Evolutionary conservation across 345 rosid species (phyloP).

Genomic region (Murraya koenigii): DNA sequence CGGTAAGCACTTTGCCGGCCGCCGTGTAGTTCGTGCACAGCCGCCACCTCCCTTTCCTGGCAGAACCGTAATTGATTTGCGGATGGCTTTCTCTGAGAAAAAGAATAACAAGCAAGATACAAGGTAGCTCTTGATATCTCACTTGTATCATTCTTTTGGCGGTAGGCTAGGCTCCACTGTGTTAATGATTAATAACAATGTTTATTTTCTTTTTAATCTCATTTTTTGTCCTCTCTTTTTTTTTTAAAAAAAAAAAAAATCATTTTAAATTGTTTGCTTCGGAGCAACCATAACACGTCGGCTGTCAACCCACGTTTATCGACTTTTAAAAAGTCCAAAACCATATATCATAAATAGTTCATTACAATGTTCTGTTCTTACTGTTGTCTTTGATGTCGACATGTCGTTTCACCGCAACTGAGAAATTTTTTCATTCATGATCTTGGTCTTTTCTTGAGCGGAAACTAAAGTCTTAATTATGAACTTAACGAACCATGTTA

Average conservation of each 20-base stretch:
- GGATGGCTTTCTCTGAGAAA: background rate
- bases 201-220: background rate
- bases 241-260: too few relatives aligned
- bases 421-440: too few relatives aligned
- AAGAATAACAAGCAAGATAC: background rate
- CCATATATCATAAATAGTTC: background rate
- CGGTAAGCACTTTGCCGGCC: conserved; percentile 23
- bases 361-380: background rate
- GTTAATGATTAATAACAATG: too few relatives aligned
- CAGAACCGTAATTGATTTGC: background rate
- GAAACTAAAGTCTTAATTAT: too few relatives aligned
- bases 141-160: too few relatives aligned
- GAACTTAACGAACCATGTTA: background rate
- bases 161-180: too few relatives aligned
- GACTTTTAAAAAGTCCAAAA: background rate
- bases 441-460: too few relatives aligned
- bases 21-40: background rate
- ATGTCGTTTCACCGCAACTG: background rate
- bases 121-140: background rate
- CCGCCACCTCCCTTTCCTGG: background rate
- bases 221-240: too few relatives aligned
- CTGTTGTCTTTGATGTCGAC: background rate
- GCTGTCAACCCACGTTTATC: background rate
- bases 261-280: too few relatives aligned
- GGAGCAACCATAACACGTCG: background rate